Conservation (phyloP, 2,329 filamentous ascomycete species). For the Diaporthe citriasiana region DNA sequence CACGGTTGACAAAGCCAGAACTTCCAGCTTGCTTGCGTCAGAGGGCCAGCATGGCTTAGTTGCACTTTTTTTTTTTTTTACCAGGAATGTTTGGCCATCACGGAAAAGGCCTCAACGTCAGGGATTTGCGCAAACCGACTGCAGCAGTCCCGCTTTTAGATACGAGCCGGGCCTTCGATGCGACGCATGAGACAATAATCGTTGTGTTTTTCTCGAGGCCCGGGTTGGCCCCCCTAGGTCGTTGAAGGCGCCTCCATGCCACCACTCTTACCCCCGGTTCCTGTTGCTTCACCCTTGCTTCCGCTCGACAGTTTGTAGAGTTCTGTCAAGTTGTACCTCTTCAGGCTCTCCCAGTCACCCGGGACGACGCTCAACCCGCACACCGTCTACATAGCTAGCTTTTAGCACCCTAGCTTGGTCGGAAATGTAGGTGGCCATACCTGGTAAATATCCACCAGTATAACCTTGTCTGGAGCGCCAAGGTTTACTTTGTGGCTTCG, state of each 20-base stretch:
- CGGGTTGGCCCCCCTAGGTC: background rate
- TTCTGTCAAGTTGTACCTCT: constrained; percentile 83
- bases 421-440: constrained; percentile 57
- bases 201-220: background rate
- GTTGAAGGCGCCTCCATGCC: background rate
- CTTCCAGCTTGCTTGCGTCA: background rate
- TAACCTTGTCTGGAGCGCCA: constrained; percentile 81
- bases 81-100: background rate
- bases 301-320: constrained; percentile 66
- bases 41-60: background rate
- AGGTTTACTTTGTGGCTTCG: constrained; percentile 82
- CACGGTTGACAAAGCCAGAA: background rate
- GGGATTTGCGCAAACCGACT: too few relatives aligned
- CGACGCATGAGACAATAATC: background rate
- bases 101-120: background rate
- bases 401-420: background rate
- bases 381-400: constrained; percentile 67
- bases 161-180: too few relatives aligned
- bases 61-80: background rate
- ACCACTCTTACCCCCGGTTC: constrained; percentile 32
- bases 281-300: background rate
- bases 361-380: constrained; percentile 86
- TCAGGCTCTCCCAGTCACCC: constrained; percentile 79
- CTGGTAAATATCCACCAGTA: constrained; percentile 85
- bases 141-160: background rate